A percentile compares a stretch with the other conserved stretches of the same genome.
phyloP scores from a whole-genome alignment of 2,329 filamentous ascomycete genomes.

The Microsporum ferrugineum region DNA sequence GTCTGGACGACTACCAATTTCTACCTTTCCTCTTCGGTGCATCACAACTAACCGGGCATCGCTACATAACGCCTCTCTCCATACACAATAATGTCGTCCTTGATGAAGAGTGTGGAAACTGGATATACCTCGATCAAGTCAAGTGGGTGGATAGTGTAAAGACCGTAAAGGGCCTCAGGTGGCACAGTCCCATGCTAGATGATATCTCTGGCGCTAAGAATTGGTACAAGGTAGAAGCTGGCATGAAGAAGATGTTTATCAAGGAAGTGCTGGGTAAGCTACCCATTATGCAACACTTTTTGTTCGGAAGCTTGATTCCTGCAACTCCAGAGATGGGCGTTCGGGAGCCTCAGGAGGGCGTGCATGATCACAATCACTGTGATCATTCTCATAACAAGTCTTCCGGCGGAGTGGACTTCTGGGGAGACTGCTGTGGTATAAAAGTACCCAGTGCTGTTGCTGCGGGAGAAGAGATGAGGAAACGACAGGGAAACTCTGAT shows the following conservation, averaged over 20 bases:
- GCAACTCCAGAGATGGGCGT: slow-evolving; percentile 66
- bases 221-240: slow-evolving; percentile 85
- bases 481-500: slow-evolving; percentile 55
- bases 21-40: slow-evolving; percentile 91
- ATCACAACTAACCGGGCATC: slow-evolving; percentile 76
- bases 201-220: slow-evolving; percentile 84
- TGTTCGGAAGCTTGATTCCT: slow-evolving; percentile 78
- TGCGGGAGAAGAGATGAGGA: slow-evolving; percentile 78
- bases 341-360: slow-evolving; percentile 33
- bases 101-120: slow-evolving; percentile 75
- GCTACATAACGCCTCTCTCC: slow-evolving; percentile 61
- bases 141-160: slow-evolving; percentile 93
- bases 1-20: slow-evolving; percentile 94
- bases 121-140: slow-evolving; percentile 84
- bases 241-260: slow-evolving; percentile 95
- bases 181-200: slow-evolving; percentile 97
- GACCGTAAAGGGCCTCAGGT: slow-evolving; percentile 83
- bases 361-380: slow-evolving; percentile 43
- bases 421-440: slow-evolving; percentile 97
- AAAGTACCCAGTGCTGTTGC: slow-evolving; percentile 91
- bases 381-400: slow-evolving; percentile 50
- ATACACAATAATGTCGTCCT: slow-evolving; percentile 83
- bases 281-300: slow-evolving; percentile 96
- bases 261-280: slow-evolving; percentile 86
- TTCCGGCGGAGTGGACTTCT: slow-evolving; percentile 39